Conservation (phyloP, 345 rosid genomes). For the Turritis glabra region DNA sequence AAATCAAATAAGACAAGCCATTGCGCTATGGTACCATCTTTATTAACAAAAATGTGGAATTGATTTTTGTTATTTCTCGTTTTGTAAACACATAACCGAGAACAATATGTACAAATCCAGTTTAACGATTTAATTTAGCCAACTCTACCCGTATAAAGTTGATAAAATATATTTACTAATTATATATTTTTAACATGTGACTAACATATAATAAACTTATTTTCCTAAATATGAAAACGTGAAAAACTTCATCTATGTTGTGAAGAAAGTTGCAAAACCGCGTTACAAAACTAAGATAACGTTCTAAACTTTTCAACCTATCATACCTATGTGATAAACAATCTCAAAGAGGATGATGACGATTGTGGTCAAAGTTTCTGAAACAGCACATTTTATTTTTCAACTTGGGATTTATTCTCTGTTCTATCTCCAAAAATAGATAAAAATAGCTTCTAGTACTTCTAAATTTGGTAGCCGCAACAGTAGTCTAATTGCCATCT, state of each 20-base stretch:
- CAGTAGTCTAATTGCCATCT: conserved; percentile 10
- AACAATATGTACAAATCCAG: background rate
- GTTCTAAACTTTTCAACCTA: background rate
- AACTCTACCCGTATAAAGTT: background rate
- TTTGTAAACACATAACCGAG: background rate
- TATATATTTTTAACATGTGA: background rate
- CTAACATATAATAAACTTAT: background rate
- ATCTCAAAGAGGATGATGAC: background rate
- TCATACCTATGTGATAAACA: conserved; percentile 5
- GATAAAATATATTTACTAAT: background rate
- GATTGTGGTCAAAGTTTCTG: conserved; percentile 18
- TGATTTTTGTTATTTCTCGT: background rate
- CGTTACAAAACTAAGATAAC: background rate
- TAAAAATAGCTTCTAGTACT: background rate
- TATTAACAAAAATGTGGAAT: background rate
- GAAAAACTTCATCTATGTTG: background rate
- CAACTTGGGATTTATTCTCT: conserved; percentile 12
- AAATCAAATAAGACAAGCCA: background rate
- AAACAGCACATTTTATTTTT: conserved; percentile 7
- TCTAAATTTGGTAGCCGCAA: conserved; percentile 20
- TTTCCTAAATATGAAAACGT: background rate
- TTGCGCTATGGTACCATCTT: background rate
- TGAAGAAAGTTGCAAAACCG: background rate
- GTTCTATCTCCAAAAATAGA: conserved; percentile 1
- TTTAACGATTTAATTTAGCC: background rate